Percentiles rank a stretch among this genome's conserved stretches.
phyloP scores from a whole-genome alignment of 1,284 basidiomycete genomes.

The Cystobasidium sp. region DNA sequence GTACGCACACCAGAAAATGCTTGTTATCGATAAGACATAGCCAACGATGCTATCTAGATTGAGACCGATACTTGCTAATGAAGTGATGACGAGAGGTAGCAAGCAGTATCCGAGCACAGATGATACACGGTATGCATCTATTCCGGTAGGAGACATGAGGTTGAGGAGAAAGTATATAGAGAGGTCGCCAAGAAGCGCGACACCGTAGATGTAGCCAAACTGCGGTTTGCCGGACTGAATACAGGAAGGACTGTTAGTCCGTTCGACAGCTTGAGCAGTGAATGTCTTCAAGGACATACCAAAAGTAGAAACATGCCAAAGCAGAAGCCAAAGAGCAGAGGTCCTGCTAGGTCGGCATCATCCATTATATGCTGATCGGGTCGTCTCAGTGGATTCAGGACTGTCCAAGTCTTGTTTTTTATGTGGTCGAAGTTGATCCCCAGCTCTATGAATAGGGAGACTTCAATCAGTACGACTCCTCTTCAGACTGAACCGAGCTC shows the following conservation, averaged over 20 bases:
- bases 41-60: slow-evolving; percentile 85
- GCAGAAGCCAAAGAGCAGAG: slow-evolving; percentile 90
- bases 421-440: slow-evolving; percentile 98
- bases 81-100: slow-evolving; percentile 94
- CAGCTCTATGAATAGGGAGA: slow-evolving; percentile 67
- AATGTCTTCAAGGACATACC: slow-evolving; percentile 60
- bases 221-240: slow-evolving; percentile 93
- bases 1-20: slow-evolving; percentile 93
- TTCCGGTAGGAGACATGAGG: slow-evolving; percentile 92
- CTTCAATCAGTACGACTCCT: neutral
- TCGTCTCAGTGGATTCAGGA: slow-evolving; percentile 85
- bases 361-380: slow-evolving; percentile 98
- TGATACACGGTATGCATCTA: slow-evolving; percentile 87
- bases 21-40: slow-evolving; percentile 76
- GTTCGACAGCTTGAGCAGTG: slow-evolving; percentile 2
- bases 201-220: slow-evolving; percentile 98
- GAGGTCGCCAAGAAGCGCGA: slow-evolving; percentile 89
- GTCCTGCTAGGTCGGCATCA: slow-evolving; percentile 96
- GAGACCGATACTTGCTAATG: slow-evolving; percentile 82
- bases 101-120: slow-evolving; percentile 97
- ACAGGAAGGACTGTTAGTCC: neutral
- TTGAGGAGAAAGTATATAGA: slow-evolving; percentile 96
- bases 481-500: neutral
- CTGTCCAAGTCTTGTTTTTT: slow-evolving; percentile 88
- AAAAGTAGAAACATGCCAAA: slow-evolving; percentile 89